Conservation (phyloP, 75 land plant species). For the Azolla pinnata region DNA sequence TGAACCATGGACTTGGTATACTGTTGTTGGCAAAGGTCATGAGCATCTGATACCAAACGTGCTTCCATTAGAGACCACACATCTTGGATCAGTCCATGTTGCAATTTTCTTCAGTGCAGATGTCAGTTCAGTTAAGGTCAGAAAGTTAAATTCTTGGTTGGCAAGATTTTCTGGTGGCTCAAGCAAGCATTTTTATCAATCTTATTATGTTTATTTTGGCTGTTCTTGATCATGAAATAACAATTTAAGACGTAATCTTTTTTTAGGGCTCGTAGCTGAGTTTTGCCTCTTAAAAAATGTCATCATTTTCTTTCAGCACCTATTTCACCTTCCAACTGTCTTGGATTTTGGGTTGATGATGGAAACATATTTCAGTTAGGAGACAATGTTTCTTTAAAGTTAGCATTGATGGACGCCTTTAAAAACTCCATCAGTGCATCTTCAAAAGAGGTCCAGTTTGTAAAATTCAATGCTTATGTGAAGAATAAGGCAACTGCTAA, state of each 20-base stretch:
- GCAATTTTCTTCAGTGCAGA: too few species aligned
- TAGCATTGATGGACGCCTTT: constrained; percentile 1
- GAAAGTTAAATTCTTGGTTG: too few species aligned
- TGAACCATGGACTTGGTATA: too few species aligned
- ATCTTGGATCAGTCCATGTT: too few species aligned
- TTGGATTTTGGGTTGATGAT: constrained; percentile 6
- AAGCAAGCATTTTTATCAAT: too few species aligned
- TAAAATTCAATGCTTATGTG: background rate
- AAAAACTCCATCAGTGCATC: constrained; percentile 2
- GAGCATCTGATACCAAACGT: too few species aligned
- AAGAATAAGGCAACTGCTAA: background rate
- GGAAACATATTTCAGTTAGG: background rate
- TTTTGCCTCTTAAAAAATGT: background rate
- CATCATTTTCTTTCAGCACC: background rate
- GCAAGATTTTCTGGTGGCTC: too few species aligned
- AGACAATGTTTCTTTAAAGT: background rate
- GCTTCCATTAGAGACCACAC: too few species aligned
- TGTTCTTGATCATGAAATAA: background rate
- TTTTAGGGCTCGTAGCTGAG: background rate
- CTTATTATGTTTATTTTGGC: constrained; percentile 1
- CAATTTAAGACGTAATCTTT: background rate
- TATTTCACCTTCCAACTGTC: background rate
- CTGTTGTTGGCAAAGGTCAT: too few species aligned
- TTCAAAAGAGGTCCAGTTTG: background rate
- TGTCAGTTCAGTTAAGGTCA: too few species aligned